phyloP scores from a whole-genome alignment of 2,329 filamentous ascomycete species.

The Pestalotiopsis sp. region DNA sequence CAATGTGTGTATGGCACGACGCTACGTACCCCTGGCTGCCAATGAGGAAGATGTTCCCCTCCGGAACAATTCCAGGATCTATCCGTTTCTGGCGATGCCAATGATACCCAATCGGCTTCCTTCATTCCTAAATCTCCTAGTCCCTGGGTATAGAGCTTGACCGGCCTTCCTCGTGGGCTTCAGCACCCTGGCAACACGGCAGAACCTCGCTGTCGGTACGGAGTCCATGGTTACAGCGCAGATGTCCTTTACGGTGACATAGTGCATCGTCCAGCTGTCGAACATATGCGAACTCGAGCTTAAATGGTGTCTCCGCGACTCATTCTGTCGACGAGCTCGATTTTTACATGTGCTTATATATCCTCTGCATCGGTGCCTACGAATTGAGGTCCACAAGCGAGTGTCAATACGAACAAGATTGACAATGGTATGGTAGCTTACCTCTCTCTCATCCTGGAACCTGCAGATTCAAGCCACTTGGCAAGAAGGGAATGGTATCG shows the following conservation, averaged over 20 bases:
- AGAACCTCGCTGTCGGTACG: slow-evolving; percentile 5
- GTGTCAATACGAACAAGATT: neutral
- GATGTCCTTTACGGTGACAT: neutral
- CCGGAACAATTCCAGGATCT: neutral
- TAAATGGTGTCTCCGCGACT: neutral
- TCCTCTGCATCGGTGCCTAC: neutral
- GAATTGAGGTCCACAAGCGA: neutral
- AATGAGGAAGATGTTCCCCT: neutral
- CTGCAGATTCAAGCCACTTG: neutral
- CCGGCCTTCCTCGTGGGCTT: slow-evolving; percentile 1
- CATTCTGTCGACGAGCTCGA: neutral
- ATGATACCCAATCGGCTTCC: slow-evolving; percentile 2
- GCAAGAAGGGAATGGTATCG: neutral
- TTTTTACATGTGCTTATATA: neutral
- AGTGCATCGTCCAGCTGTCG: neutral
- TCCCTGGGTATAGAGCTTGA: neutral
- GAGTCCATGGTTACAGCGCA: slow-evolving; percentile 5
- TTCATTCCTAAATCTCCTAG: neutral
- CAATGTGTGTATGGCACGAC: neutral
- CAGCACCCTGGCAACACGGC: neutral
- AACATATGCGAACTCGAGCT: neutral
- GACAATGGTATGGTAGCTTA: neutral
- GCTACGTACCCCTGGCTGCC: neutral
- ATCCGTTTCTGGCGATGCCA: neutral
- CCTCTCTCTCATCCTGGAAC: neutral